A percentile compares a stretch with the other conserved stretches of the same genome.
Evolutionary conservation across 176 grass and related monocot species (phyloP).

Genomic region (Alopecurus myosuroides): DNA sequence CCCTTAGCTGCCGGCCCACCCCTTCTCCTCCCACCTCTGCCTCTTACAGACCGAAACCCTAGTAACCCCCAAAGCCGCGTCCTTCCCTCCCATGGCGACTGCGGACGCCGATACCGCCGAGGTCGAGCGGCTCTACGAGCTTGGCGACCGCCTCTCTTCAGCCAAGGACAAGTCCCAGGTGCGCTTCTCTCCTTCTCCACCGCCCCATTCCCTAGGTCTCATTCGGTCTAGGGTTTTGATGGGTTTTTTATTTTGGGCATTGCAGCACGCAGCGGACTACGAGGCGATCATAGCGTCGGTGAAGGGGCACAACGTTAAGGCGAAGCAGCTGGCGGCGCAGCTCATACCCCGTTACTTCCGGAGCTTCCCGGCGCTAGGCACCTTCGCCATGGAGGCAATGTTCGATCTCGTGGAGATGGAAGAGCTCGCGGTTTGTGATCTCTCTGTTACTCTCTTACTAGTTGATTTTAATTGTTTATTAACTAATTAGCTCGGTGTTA

Average conservation of each 20-base stretch:
- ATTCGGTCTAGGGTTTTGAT: conserved; percentile 32
- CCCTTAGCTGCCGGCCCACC: neutral
- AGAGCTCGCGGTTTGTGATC: conserved; percentile 66
- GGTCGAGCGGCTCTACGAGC: conserved; percentile 97
- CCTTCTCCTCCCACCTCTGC: too few relatives aligned
- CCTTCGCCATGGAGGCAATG: conserved; percentile 72
- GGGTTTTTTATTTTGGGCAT: neutral
- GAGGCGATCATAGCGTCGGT: conserved; percentile 81
- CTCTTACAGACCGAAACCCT: conserved; percentile 26
- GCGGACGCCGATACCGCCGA: conserved; percentile 68
- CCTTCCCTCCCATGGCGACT: conserved; percentile 45
- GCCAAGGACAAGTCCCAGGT: conserved; percentile 92
- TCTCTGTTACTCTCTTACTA: neutral
- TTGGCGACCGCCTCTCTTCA: conserved; percentile 81
- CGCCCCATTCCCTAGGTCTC: neutral
- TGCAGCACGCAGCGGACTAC: conserved; percentile 81
- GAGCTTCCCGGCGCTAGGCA: conserved; percentile 63
- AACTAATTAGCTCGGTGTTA: neutral
- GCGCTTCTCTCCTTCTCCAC: neutral
- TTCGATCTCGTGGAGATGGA: conserved; percentile 97
- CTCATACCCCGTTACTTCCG: conserved; percentile 94
- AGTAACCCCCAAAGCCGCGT: conserved; percentile 35
- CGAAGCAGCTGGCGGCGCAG: conserved; percentile 95
- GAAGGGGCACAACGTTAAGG: conserved; percentile 90
- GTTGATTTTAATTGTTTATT: neutral